Conservation (phyloP, 768 basidiomycete species). For the Tulasnella sp. region DNA sequence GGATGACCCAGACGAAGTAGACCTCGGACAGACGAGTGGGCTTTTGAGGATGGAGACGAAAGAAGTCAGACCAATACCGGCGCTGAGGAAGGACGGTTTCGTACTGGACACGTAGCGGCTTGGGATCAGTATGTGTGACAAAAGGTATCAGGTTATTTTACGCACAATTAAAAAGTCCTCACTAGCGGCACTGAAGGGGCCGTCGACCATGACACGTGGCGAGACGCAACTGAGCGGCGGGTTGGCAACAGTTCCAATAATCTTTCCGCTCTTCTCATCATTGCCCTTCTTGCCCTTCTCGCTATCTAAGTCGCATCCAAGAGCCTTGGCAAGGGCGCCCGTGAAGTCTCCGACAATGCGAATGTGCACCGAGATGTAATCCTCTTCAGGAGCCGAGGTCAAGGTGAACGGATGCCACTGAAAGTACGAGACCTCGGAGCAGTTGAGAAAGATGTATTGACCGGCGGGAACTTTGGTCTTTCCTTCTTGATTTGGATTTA, state of each 20-base stretch:
- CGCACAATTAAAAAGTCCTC: conserved; percentile 73
- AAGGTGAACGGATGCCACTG: too few species aligned
- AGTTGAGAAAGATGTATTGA: conserved; percentile 87
- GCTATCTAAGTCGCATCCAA: neutral
- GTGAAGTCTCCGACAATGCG: conserved; percentile 90
- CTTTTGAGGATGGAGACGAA: conserved; percentile 80
- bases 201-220: neutral
- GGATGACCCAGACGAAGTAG: conserved; percentile 94
- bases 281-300: neutral
- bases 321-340: conserved; percentile 17
- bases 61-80: conserved; percentile 94
- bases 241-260: neutral
- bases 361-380: conserved; percentile 90
- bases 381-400: conserved; percentile 95
- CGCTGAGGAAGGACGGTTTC: conserved; percentile 87
- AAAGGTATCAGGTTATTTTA: neutral
- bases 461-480: conserved; percentile 75
- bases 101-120: too few species aligned
- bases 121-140: neutral
- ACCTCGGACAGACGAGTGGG: conserved; percentile 79
- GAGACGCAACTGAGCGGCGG: neutral
- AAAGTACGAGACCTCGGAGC: conserved; percentile 88
- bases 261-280: neutral
- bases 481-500: conserved; percentile 98
- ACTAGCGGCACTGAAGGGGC: conserved; percentile 56